Evolutionary conservation across 208 protist genomes (phyloP), one percentile per base, ranked within the genome.

Genomic region (Plasmodiophora brassicae): DNA sequence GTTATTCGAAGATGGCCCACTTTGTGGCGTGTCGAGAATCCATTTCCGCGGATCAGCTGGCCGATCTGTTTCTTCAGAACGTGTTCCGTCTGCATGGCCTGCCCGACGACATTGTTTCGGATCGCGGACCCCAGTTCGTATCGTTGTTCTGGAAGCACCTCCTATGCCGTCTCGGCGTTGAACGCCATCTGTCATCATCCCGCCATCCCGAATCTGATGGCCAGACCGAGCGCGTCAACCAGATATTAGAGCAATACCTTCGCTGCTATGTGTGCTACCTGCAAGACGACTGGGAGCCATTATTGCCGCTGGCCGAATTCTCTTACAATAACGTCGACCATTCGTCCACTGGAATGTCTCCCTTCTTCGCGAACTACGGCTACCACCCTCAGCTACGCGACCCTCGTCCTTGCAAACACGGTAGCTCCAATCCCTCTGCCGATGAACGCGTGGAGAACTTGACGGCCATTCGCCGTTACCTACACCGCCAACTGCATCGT

Each of bases 221-320:
- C 5, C 65, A 78, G n/a, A 78, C 65, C n/a, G 5, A 78, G 41
- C 65, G 65, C 10, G 65, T 78, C 5, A 78, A 78, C n/a, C 65
- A 78, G n/a, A 38, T 78, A 44, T 32, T 78, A 78, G n/a, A 78
- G 41, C n/a, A 5, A 44, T 78, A 78, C 5, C n/a, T 78, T 5
- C 65, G 65, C 65, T 78, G 65, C 41, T 78, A 44, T 32, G 41
- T 78, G 32, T 5, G 41, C n/a, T 36, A n/a, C 10, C 41, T 38
- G 41, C 5, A 78, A 78, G 41, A n/a, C 5, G 41, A 38, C n/a
- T 78, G 65, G 65, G 20, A 32, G 14, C 20, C n/a, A 5, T 32
- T 78, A 25, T 32, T 78, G n/a, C 65, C 65, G n/a, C 32, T 78
- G 65, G 65, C 65, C 41, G 65, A 78, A 32, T 78, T 78, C 65